Evolutionary conservation across 345 rosid species (phyloP).

Genomic region (Syzygium jambos): DNA sequence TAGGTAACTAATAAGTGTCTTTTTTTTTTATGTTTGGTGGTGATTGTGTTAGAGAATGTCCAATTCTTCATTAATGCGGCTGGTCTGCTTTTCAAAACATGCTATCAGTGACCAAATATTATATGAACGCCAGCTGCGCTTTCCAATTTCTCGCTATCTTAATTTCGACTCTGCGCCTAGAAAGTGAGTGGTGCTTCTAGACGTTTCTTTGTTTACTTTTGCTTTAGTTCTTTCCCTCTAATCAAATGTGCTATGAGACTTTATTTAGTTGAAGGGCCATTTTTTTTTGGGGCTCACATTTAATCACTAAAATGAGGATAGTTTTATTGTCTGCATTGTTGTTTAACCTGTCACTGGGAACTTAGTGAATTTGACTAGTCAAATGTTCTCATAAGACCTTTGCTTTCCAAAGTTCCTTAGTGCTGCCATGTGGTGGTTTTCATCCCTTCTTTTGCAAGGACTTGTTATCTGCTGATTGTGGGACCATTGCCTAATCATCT

Average conservation of each 20-base stretch:
- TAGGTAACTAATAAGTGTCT: neutral
- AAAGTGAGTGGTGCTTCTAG: neutral
- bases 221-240: neutral
- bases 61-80: neutral
- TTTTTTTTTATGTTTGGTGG: neutral
- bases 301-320: neutral
- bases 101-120: neutral
- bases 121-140: neutral
- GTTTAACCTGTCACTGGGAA: neutral
- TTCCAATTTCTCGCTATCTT: neutral
- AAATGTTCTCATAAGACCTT: neutral
- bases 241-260: neutral
- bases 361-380: neutral
- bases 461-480: neutral
- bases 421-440: neutral
- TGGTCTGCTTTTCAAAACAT: neutral
- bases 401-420: neutral
- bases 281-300: neutral
- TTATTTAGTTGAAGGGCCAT: neutral
- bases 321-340: neutral
- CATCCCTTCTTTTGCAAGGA: neutral
- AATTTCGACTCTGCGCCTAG: neutral
- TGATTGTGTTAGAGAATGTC: neutral
- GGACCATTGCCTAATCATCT: neutral
- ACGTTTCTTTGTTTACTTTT: neutral